phyloP scores from a whole-genome alignment of 164 flowering plant species.

The Tetrastigma voinierianum region DNA sequence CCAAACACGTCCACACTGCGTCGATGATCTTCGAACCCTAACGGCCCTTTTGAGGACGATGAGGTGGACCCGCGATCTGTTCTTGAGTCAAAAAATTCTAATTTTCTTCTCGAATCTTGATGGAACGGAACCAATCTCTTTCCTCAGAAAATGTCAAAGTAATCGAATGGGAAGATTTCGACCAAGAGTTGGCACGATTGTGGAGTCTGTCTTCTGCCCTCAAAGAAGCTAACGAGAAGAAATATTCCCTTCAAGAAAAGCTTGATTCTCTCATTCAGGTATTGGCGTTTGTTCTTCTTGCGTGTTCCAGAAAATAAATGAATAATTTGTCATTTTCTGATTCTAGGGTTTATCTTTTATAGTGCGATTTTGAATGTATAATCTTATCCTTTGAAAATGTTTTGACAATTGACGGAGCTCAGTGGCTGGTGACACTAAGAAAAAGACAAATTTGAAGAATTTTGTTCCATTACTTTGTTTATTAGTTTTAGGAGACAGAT shows the following conservation, averaged over 20 bases:
- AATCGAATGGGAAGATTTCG: conserved; percentile 85
- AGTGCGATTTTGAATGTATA: too few relatives aligned
- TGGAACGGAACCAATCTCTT: conserved; percentile 19
- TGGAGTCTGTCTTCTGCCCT: conserved; percentile 81
- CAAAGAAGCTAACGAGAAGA: conserved; percentile 52
- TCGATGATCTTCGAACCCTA: conserved; percentile 18
- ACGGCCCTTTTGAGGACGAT: conserved; percentile 20
- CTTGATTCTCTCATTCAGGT: conserved; percentile 68
- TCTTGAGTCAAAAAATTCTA: conserved; percentile 3
- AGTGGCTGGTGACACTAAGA: too few relatives aligned
- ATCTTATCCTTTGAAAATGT: too few relatives aligned
- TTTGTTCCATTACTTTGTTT: too few relatives aligned
- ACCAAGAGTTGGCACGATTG: conserved; percentile 73
- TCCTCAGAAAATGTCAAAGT: conserved; percentile 29
- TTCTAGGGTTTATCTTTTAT: background rate
- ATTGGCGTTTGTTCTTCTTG: conserved; percentile 1
- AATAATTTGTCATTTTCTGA: background rate
- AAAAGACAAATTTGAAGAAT: too few relatives aligned
- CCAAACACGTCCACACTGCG: background rate
- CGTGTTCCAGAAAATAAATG: background rate
- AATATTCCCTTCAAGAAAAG: conserved; percentile 39
- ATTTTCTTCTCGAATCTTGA: conserved; percentile 13
- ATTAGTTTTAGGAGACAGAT: too few relatives aligned
- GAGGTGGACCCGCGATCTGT: conserved; percentile 29
- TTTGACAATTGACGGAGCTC: too few relatives aligned